Evolutionary conservation across 1,139 yeast genomes (phyloP).

Genomic region (Tardiomyces blankii): DNA sequence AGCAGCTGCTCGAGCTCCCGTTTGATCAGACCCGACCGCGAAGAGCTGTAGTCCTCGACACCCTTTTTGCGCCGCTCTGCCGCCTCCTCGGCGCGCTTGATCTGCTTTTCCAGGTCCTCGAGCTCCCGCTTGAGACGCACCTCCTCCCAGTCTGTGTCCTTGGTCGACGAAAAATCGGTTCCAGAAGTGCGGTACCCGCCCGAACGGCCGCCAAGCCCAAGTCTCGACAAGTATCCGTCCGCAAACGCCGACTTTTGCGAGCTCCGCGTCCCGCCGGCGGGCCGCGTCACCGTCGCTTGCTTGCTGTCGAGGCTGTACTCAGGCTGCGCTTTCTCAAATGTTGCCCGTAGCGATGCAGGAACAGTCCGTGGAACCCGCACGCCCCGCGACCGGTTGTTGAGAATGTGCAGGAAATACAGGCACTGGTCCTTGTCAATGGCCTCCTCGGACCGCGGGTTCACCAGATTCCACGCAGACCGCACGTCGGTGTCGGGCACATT

Average conservation of each 20-base stretch:
- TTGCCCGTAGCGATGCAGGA: conserved; percentile 86
- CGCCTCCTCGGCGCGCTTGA: conserved; percentile 46
- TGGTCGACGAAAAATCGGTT: conserved; percentile 63
- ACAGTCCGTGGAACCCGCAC: conserved; percentile 84
- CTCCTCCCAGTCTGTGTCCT: conserved; percentile 79
- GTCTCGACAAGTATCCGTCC: conserved; percentile 33
- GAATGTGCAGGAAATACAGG: conserved; percentile 75
- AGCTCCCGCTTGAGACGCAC: conserved; percentile 74
- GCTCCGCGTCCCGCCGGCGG: conserved; percentile 3
- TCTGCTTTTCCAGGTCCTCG: conserved; percentile 55
- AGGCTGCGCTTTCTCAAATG: conserved; percentile 79
- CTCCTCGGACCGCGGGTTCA: conserved; percentile 78
- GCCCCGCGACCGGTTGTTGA: conserved; percentile 84
- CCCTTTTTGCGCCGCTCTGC: conserved; percentile 34
- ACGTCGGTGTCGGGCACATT: conserved; percentile 78
- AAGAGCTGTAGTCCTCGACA: conserved; percentile 28
- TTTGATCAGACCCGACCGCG: conserved; percentile 35
- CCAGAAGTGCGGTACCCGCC: conserved; percentile 36
- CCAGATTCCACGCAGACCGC: conserved; percentile 91
- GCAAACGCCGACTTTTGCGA: conserved; percentile 36
- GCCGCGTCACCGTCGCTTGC: conserved; percentile 31
- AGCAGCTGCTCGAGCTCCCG: conserved; percentile 77
- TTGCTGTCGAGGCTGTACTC: conserved; percentile 54
- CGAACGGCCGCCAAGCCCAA: conserved; percentile 32
- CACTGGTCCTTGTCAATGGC: conserved; percentile 92